Evolutionary conservation across 768 basidiomycete genomes (phyloP).

Genomic region (Naematelia aurantialba): DNA sequence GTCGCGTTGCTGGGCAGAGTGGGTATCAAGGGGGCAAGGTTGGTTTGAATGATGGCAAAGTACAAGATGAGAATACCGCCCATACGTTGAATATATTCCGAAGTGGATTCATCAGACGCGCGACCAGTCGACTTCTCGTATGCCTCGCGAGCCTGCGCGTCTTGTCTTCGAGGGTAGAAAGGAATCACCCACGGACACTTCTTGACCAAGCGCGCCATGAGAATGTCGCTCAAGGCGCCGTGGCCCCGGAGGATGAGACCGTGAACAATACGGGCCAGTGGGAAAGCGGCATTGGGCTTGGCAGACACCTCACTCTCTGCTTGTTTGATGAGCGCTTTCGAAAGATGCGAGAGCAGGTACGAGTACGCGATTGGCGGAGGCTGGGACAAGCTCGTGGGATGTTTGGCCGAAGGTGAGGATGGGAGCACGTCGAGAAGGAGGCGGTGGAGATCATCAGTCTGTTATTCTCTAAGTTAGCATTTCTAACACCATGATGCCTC

Average conservation of each 20-base stretch:
- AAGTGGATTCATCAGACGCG: slow-evolving; percentile 56
- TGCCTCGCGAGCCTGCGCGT: slow-evolving; percentile 50
- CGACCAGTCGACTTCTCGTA: slow-evolving; percentile 52
- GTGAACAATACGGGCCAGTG: slow-evolving; percentile 72
- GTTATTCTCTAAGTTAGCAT: slow-evolving; percentile 13
- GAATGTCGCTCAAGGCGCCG: slow-evolving; percentile 64
- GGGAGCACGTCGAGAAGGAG: slow-evolving; percentile 44
- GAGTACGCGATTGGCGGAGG: slow-evolving; percentile 56
- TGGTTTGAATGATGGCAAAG: slow-evolving; percentile 62
- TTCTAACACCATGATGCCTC: neutral
- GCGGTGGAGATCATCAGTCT: slow-evolving; percentile 53
- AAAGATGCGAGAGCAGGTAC: slow-evolving; percentile 78
- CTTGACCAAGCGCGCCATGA: slow-evolving; percentile 81
- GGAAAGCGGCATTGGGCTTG: slow-evolving; percentile 75
- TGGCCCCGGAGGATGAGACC: slow-evolving; percentile 61
- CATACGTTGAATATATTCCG: slow-evolving; percentile 66
- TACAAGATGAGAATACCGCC: slow-evolving; percentile 82
- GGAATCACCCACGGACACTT: slow-evolving; percentile 86
- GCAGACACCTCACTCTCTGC: slow-evolving; percentile 91
- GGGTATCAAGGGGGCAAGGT: slow-evolving; percentile 28
- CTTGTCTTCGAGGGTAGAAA: slow-evolving; percentile 52
- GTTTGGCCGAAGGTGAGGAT: slow-evolving; percentile 14
- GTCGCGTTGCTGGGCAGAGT: slow-evolving; percentile 20
- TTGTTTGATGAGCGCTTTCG: slow-evolving; percentile 82
- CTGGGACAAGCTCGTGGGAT: slow-evolving; percentile 26